Conservation (phyloP, 2,329 filamentous ascomycete species). For the Curvularia lunata region DNA sequence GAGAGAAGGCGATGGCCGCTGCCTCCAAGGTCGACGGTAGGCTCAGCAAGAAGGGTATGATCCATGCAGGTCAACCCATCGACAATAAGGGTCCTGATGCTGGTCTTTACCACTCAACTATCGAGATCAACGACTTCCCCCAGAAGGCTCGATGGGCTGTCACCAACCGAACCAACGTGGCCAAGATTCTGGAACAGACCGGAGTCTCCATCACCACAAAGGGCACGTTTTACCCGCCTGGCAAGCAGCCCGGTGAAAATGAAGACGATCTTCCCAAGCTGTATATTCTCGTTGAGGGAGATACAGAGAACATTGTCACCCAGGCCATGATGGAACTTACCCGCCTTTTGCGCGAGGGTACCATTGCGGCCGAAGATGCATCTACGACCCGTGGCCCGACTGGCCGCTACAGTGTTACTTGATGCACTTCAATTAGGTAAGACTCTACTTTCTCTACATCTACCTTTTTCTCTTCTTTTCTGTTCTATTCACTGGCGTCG, state of each 20-base stretch:
- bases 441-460: background rate
- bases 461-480: background rate
- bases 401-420: slow-evolving; percentile 79
- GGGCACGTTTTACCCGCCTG: slow-evolving; percentile 83
- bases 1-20: slow-evolving; percentile 89
- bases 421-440: slow-evolving; percentile 1
- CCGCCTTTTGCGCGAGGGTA: slow-evolving; percentile 85
- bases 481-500: background rate
- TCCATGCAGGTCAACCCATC: slow-evolving; percentile 90
- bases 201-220: slow-evolving; percentile 98
- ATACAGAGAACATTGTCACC: slow-evolving; percentile 90
- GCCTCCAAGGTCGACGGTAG: slow-evolving; percentile 90
- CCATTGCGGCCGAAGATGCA: slow-evolving; percentile 79
- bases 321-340: slow-evolving; percentile 91
- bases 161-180: slow-evolving; percentile 97
- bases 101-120: slow-evolving; percentile 92
- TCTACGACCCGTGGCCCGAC: slow-evolving; percentile 80
- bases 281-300: slow-evolving; percentile 96
- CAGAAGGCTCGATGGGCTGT: slow-evolving; percentile 99
- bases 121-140: slow-evolving; percentile 99
- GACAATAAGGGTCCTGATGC: slow-evolving; percentile 99
- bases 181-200: slow-evolving; percentile 94
- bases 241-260: slow-evolving; percentile 75
- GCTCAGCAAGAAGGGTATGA: slow-evolving; percentile 84
- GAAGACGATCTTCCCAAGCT: slow-evolving; percentile 82